These are phyloP conservation scores for Panicum virgatum DNA, from an alignment of 202 grass and related monocot species.

Conservation along the genomic window DNA sequence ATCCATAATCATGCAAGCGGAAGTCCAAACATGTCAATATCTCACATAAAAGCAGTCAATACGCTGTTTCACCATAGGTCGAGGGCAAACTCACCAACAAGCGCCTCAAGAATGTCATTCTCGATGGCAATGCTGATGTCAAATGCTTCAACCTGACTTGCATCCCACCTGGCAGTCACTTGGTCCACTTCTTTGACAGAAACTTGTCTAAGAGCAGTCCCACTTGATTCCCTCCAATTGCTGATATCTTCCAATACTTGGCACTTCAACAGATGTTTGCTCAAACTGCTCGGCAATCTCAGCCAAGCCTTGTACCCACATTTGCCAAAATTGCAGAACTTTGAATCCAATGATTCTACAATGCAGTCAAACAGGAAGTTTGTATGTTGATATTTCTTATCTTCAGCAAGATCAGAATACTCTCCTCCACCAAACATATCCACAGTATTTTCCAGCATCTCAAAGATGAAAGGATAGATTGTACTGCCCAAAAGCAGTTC, in stretches of 20 bases:
- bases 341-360: constrained; percentile 65
- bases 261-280: constrained; percentile 46
- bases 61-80: constrained; percentile 40
- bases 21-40: constrained; percentile 20
- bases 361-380: constrained; percentile 85
- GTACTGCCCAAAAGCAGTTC: constrained; percentile 55
- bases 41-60: neutral
- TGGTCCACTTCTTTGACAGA: constrained; percentile 58
- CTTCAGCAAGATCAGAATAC: constrained; percentile 34
- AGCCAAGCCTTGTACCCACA: constrained; percentile 62
- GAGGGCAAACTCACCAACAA: constrained; percentile 64
- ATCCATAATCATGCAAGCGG: constrained; percentile 25
- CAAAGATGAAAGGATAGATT: constrained; percentile 53
- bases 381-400: constrained; percentile 46
- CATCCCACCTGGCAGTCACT: constrained; percentile 37
- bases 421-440: constrained; percentile 28
- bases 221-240: constrained; percentile 53
- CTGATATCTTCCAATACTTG: constrained; percentile 54
- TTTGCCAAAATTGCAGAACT: constrained; percentile 61
- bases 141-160: constrained; percentile 56
- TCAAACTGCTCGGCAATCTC: constrained; percentile 38
- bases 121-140: constrained; percentile 76
- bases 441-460: constrained; percentile 52
- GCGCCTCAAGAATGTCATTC: constrained; percentile 60
- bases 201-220: constrained; percentile 25